phyloP scores from a whole-genome alignment of 225 moss, liverwort and hornwort species.

The Asterella californica region DNA sequence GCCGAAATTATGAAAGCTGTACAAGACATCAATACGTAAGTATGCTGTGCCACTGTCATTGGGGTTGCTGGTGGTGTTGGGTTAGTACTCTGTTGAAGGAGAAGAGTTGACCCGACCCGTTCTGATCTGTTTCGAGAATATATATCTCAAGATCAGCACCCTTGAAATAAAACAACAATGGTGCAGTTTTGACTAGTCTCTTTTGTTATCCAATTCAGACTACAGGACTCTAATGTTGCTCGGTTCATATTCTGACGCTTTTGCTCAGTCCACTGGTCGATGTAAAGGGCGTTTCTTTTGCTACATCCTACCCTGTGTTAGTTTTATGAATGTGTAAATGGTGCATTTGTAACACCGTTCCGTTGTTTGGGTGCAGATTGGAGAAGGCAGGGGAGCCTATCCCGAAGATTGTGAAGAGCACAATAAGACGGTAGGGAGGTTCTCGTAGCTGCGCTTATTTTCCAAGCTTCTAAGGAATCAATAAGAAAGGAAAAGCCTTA shows the following conservation, averaged over 20 bases:
- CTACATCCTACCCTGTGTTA: too few relatives aligned
- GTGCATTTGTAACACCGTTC: too few relatives aligned
- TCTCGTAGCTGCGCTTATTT: conserved; percentile 7
- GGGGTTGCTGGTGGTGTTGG: background rate
- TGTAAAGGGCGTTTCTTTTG: background rate
- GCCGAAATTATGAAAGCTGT: conserved; percentile 87
- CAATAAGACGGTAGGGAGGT: conserved; percentile 38
- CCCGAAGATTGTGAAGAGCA: conserved; percentile 28
- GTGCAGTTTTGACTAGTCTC: background rate
- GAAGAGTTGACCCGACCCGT: background rate
- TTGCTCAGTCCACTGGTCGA: background rate
- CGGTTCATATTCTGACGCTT: background rate
- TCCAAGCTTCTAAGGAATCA: conserved; percentile 2
- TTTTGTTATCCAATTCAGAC: background rate
- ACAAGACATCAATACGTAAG: conserved; percentile 89
- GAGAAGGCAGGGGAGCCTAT: conserved; percentile 38
- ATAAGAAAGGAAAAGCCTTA: background rate
- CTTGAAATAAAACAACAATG: background rate
- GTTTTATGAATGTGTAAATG: too few relatives aligned
- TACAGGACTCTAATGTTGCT: background rate
- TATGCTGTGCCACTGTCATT: background rate
- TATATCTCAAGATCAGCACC: background rate
- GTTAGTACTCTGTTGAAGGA: background rate
- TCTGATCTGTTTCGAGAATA: background rate
- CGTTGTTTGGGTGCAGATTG: conserved; percentile 25